These are phyloP conservation scores for Fusarium verrucosum DNA, from an alignment of 2,329 filamentous ascomycete genomes.

Conservation along the genomic window DNA sequence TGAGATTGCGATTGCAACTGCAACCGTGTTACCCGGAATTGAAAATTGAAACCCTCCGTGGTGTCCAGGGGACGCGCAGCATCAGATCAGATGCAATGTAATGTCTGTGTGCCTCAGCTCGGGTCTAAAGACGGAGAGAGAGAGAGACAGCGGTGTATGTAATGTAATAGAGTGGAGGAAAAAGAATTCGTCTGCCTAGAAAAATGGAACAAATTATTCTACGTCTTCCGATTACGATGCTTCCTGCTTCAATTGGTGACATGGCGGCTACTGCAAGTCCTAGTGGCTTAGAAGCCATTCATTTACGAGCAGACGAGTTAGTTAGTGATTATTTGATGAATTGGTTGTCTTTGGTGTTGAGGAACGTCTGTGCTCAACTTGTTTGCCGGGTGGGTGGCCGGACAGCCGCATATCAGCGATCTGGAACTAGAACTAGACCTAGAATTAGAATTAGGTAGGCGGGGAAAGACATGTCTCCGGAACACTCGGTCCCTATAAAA, in stretches of 20 bases:
- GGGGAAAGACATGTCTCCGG: constrained; percentile 20
- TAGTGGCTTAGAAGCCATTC: neutral
- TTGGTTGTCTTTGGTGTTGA: constrained; percentile 21
- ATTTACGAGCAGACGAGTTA: constrained; percentile 4
- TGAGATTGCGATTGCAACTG: neutral
- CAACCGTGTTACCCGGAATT: constrained; percentile 21
- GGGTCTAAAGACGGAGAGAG: neutral
- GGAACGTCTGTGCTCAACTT: constrained; percentile 13
- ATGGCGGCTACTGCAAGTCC: constrained; percentile 37
- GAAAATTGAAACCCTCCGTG: constrained; percentile 4
- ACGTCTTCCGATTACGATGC: neutral
- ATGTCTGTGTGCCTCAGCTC: neutral
- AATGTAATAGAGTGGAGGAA: constrained; percentile 13
- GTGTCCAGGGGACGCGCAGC: constrained; percentile 22
- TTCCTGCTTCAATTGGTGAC: constrained; percentile 7
- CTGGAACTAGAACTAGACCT: constrained; percentile 28
- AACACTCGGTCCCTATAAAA: constrained; percentile 22
- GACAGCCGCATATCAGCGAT: constrained; percentile 36
- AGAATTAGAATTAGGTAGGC: neutral
- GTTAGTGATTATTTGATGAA: neutral
- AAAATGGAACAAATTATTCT: constrained; percentile 17
- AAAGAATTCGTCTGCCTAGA: constrained; percentile 42
- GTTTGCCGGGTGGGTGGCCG: constrained; percentile 23
- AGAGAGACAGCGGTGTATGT: constrained; percentile 12
- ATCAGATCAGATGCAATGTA: too few relatives aligned